phyloP scores from a whole-genome alignment of 805 yeast genomes.

The Saccharomycopsis guyanensis region DNA sequence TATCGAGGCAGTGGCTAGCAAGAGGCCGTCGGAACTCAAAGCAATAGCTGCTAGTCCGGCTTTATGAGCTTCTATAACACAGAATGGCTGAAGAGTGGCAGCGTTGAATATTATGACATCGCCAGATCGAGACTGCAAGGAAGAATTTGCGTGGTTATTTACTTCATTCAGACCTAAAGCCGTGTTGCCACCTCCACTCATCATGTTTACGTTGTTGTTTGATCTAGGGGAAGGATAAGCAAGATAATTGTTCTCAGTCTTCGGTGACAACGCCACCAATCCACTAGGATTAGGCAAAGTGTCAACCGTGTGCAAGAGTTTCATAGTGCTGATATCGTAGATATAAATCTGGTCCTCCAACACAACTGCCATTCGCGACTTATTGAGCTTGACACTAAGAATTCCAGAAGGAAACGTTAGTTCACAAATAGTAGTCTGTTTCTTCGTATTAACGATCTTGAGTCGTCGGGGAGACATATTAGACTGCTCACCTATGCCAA shows the following conservation, averaged over 20 bases:
- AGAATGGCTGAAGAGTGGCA: conserved; percentile 50
- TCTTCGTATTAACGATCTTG: conserved; percentile 74
- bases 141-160: conserved; percentile 14
- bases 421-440: conserved; percentile 54
- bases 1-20: conserved; percentile 67
- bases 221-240: conserved; percentile 78
- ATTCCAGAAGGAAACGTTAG: conserved; percentile 60
- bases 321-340: conserved; percentile 66
- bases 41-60: conserved; percentile 57
- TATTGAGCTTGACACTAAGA: conserved; percentile 53
- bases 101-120: conserved; percentile 65
- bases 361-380: conserved; percentile 55
- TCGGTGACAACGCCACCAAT: conserved; percentile 53
- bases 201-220: conserved; percentile 14
- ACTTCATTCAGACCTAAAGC: neutral
- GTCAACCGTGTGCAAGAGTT: conserved; percentile 50
- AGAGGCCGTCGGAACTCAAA: conserved; percentile 54
- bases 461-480: conserved; percentile 71
- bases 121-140: conserved; percentile 36
- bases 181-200: neutral
- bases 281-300: conserved; percentile 44
- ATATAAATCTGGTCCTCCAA: conserved; percentile 59
- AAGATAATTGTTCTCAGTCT: conserved; percentile 42
- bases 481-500: conserved; percentile 65
- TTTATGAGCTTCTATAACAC: conserved; percentile 70